Evolutionary conservation across 2,329 filamentous ascomycete genomes (phyloP), one percentile per base, ranked within the genome.

Genomic region (Talaromyces piceae): DNA sequence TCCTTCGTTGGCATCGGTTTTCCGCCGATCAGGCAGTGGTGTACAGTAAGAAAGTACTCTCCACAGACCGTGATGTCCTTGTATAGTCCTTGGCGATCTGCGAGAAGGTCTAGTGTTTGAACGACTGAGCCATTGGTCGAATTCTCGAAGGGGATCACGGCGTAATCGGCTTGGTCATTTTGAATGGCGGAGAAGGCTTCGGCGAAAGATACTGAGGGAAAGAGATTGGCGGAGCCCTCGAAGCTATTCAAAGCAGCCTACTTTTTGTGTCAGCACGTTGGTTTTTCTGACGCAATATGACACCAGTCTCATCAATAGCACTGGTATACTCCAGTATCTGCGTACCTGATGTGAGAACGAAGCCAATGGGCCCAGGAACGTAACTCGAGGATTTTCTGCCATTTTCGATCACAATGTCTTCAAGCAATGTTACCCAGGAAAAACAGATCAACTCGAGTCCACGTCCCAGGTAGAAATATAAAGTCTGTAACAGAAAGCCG

Each of bases 141-240:
- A 74, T 98, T 98, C 67, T 97, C 91, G 69, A 95, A 91, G 5
- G 93, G 93, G 1, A 96, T 87, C 27, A 97, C 87, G 58, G 91
- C 93, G 51, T 84, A 84, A 48, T 78, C 70, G 0, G 81, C 81
- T 41, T 73, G 65, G 52, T 80, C 78, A 31, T 77, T 75, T 63
- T 94, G 88, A 5, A 95, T 86, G 13, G 83, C 78, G 47, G 83
- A 76, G 67, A 96, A 95, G 60, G 95, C 83, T 64, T 93, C 88
- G 27, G 64, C 63, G 53, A 73, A 73, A 13, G 64, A 68, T 26
- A 65, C 41, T 27, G 67, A 58, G 1, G 71, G 68, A 7, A 62
- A 54, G 26, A 73, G 56, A 16, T 63, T 58, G 39, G 61, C 60
- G 4, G 60, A 59, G 41, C 58, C 49, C n/a, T 71, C 63, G 54